Conservation (phyloP, 2,329 filamentous ascomycete species). For the Malbranchea zuffiana region DNA sequence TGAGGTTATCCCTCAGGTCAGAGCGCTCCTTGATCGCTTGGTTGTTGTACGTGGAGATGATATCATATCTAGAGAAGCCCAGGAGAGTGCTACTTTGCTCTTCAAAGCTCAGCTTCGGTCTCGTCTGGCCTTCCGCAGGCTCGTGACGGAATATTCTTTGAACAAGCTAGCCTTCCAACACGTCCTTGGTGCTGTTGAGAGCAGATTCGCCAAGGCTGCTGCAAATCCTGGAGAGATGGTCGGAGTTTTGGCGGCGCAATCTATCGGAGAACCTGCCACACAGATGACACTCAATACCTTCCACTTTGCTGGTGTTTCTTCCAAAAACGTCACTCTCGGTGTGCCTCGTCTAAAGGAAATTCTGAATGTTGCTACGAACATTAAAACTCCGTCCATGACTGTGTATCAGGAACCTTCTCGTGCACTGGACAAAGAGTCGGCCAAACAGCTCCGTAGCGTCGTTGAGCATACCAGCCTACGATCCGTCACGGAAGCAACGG, state of each 20-base stretch:
- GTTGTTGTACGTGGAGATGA: conserved; percentile 80
- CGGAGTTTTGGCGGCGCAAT: conserved; percentile 91
- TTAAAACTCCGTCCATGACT: conserved; percentile 96
- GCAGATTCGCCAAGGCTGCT: conserved; percentile 71
- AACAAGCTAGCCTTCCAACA: conserved; percentile 90
- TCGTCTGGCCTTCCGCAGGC: conserved; percentile 79
- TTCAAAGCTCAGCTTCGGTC: conserved; percentile 89
- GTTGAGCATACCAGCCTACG: conserved; percentile 93
- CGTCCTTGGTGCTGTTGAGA: conserved; percentile 81
- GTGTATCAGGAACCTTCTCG: conserved; percentile 63
- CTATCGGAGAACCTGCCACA: conserved; percentile 94
- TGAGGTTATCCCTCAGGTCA: conserved; percentile 73
- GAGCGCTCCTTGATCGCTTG: conserved; percentile 62
- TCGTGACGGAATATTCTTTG: conserved; percentile 74
- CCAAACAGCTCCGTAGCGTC: conserved; percentile 73
- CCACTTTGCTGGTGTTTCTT: conserved; percentile 99
- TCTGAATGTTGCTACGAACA: conserved; percentile 92
- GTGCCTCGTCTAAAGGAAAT: conserved; percentile 99
- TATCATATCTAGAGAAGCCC: conserved; percentile 69
- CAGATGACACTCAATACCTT: conserved; percentile 99
- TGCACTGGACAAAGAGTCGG: conserved; percentile 59
- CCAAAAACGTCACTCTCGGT: conserved; percentile 98
- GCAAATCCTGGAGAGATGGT: conserved; percentile 98
- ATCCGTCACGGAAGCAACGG: conserved; percentile 80
- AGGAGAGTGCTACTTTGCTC: conserved; percentile 75